Conservation (phyloP, 805 yeast genomes). For the Brettanomyces naardenensis region DNA sequence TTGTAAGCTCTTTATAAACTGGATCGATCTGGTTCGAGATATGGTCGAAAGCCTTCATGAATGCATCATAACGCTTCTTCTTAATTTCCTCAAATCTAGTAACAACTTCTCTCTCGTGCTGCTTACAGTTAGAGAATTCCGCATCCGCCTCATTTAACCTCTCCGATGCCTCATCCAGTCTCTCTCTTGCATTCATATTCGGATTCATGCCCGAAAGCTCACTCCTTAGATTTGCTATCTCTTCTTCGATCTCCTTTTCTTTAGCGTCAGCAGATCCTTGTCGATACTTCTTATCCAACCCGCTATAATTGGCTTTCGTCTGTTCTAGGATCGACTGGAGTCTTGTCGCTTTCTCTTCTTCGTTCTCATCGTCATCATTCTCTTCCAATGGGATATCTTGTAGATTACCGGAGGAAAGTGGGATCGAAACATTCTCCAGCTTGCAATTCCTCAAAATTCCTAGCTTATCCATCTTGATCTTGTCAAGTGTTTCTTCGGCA, state of each 20-base stretch:
- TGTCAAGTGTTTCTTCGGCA: slow-evolving; percentile 47
- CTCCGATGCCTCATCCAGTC: slow-evolving; percentile 60
- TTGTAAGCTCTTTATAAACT: slow-evolving; percentile 82
- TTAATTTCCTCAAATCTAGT: slow-evolving; percentile 54
- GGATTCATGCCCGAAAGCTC: slow-evolving; percentile 55
- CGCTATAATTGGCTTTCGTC: slow-evolving; percentile 38
- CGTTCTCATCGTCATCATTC: slow-evolving; percentile 26
- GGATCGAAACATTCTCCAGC: slow-evolving; percentile 58
- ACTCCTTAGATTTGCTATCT: slow-evolving; percentile 26
- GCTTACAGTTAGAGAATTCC: slow-evolving; percentile 57
- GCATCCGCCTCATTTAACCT: slow-evolving; percentile 53
- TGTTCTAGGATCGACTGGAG: neutral
- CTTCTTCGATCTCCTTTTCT: slow-evolving; percentile 21
- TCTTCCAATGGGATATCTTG: slow-evolving; percentile 54
- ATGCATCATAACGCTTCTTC: slow-evolving; percentile 48
- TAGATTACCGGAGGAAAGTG: slow-evolving; percentile 52
- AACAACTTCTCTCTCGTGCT: slow-evolving; percentile 45
- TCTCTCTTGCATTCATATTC: slow-evolving; percentile 72
- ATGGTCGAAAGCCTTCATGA: slow-evolving; percentile 70
- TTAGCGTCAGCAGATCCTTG: slow-evolving; percentile 21
- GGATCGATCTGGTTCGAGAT: slow-evolving; percentile 64
- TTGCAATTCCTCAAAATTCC: slow-evolving; percentile 64
- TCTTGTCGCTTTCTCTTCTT: slow-evolving; percentile 33
- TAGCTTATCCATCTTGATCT: slow-evolving; percentile 45
- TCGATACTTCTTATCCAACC: slow-evolving; percentile 35